Conservation (phyloP, 331 rosid species). For the Ulmus americana region DNA sequence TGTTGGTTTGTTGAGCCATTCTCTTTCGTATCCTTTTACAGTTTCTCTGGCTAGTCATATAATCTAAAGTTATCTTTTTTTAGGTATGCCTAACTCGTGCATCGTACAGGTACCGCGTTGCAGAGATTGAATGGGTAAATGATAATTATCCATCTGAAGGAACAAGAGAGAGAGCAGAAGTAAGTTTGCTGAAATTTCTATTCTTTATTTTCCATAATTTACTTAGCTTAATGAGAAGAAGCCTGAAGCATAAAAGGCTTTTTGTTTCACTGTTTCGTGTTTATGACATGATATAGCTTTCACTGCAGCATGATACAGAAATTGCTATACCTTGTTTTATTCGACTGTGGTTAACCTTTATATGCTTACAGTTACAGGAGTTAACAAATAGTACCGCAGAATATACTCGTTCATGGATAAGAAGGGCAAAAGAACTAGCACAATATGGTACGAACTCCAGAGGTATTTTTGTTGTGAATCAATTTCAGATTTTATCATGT, state of each 20-base stretch:
- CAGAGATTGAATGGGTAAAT: constrained; percentile 83
- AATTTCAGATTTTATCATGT: no score
- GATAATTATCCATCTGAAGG: constrained; percentile 67
- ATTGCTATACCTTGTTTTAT: background rate
- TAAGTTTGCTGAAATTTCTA: constrained; percentile 28
- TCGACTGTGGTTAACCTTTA: constrained; percentile 8
- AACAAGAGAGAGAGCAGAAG: constrained; percentile 55
- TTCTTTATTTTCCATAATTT: no score
- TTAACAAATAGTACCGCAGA: constrained; percentile 55
- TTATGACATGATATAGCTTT: background rate
- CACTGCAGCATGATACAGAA: background rate
- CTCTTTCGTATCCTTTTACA: background rate
- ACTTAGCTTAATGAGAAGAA: background rate
- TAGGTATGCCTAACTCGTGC: constrained; percentile 23
- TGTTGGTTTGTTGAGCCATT: constrained; percentile 18
- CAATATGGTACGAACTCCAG: constrained; percentile 47
- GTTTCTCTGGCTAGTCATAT: constrained; percentile 19
- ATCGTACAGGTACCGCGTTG: constrained; percentile 77
- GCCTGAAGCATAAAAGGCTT: background rate
- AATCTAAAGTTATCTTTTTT: constrained; percentile 10
- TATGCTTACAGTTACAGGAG: constrained; percentile 54
- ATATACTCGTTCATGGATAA: constrained; percentile 64
- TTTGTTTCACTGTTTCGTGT: no score
- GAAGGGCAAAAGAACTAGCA: constrained; percentile 63
- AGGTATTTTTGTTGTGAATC: background rate